These are phyloP conservation scores for Prunus yedoensis DNA, from an alignment of 331 rosid genomes.

Conservation along the genomic window DNA sequence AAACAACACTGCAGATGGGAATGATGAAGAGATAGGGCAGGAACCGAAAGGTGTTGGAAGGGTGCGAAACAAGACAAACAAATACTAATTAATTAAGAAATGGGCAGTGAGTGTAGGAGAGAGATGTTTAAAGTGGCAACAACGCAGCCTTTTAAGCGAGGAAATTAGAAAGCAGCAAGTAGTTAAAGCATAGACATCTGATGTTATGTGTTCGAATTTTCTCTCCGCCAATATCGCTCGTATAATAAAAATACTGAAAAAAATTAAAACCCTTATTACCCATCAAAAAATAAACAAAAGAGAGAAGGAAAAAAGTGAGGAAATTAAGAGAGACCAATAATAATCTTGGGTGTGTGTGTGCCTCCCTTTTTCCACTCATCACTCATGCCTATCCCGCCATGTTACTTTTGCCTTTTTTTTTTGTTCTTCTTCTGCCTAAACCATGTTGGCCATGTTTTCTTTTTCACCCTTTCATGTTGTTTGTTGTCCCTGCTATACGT, in stretches of 20 bases:
- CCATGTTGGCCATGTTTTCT: neutral
- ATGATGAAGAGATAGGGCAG: conserved; percentile 10
- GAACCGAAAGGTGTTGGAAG: neutral
- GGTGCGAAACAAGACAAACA: neutral
- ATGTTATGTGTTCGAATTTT: too few relatives aligned
- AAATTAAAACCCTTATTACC: too few relatives aligned
- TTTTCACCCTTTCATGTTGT: neutral
- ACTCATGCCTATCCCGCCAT: neutral
- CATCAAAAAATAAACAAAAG: too few relatives aligned
- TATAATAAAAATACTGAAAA: too few relatives aligned
- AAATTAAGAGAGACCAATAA: too few relatives aligned
- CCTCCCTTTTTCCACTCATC: neutral
- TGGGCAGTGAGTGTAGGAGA: conserved; percentile 4
- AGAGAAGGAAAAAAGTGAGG: too few relatives aligned
- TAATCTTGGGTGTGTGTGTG: neutral
- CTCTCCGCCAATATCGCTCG: accelerated
- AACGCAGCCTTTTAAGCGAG: neutral
- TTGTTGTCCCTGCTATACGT: neutral
- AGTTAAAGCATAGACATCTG: too few relatives aligned
- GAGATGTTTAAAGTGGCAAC: neutral
- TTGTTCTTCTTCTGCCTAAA: neutral
- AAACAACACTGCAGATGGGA: conserved; percentile 9
- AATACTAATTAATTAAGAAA: neutral
- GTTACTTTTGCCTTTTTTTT: neutral
- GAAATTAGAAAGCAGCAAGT: too few relatives aligned